Evolutionary conservation across 768 basidiomycete species (phyloP), one percentile per base, ranked within the genome.

Genomic region (Boletus reticulatus): DNA sequence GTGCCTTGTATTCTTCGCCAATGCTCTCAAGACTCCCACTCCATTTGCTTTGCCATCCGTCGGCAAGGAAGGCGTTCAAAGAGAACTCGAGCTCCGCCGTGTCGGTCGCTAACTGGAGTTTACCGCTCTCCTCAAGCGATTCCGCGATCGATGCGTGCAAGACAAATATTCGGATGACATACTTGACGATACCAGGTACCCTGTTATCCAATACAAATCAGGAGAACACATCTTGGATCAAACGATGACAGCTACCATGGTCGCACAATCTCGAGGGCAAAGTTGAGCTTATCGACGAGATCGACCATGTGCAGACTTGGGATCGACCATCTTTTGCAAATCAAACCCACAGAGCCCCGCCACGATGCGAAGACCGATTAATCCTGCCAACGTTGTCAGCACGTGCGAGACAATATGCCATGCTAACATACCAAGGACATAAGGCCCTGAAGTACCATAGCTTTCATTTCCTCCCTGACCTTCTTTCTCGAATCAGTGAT

Each of bases 61-160:
- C 84, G 2, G 75, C 76, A 74, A 87, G 77, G 69, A 98, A 92
- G 4, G 89, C 83, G 63, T 85, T 89, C 52, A 99, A 70, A 0
- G 91, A 86, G 68, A 98, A 97, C 75, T 98, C 97, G 57, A 98
- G 80, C 68, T 94, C 91, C 0, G 95, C 90, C 94, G 97, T 96
- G 70, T 99, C 96, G 44, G 86, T 90, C 54, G 94, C 92, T 59
- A 98, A 78, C 73, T 96, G 94, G 24, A 99, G 81, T 69, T 97
- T 98, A 14, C 95, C 94, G 55, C 83, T 82, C 75, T 99, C 97
- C 6, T 94, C 89, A 6, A 98, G 78, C 0, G 95, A 94, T 62
- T 86, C 84, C 10, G 88, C 91, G 53, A 98, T 93, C 24, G 93
- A 96, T n/a, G 90, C 87, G 64, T 99, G 95, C 37, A 98, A 9